Evolutionary conservation across 352 stramenopile genomes (phyloP).

Genomic region (Globisporangium barbulae): DNA sequence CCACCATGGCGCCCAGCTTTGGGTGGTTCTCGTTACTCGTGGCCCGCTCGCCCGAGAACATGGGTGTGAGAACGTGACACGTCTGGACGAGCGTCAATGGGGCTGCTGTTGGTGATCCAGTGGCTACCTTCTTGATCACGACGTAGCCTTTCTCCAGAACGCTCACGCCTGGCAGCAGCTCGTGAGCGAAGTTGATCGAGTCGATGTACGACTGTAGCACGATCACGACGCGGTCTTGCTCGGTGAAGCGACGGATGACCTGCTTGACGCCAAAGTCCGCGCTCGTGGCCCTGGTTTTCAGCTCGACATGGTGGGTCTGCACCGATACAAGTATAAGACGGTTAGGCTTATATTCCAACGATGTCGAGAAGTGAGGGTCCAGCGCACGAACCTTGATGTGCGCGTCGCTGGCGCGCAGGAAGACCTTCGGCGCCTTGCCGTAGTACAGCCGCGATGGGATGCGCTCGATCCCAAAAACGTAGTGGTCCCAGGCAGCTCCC

Average conservation of each 20-base stretch:
- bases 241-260: slow-evolving; percentile 4
- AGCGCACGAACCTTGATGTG: not conserved
- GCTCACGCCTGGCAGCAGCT: slow-evolving; percentile 36
- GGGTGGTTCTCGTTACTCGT: slow-evolving; percentile 11
- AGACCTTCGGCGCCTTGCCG: slow-evolving; percentile 4
- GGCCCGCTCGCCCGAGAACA: not conserved
- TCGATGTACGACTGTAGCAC: slow-evolving; percentile 41
- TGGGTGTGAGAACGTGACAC: slow-evolving; percentile 26
- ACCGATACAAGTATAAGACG: not conserved
- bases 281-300: slow-evolving; percentile 37
- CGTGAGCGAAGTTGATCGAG: slow-evolving; percentile 40
- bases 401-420: not conserved
- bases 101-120: slow-evolving; percentile 13
- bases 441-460: slow-evolving; percentile 17
- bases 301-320: slow-evolving; percentile 19
- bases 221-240: slow-evolving; percentile 5
- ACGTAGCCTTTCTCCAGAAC: slow-evolving; percentile 7
- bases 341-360: not conserved
- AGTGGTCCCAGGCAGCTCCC: slow-evolving; percentile 5
- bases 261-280: not conserved
- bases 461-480: not conserved
- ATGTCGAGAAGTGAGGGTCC: not conserved
- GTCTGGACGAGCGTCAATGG: slow-evolving; percentile 20
- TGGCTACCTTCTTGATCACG: slow-evolving; percentile 22
- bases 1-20: slow-evolving; percentile 25